Evolutionary conservation across 2,329 filamentous ascomycete genomes (phyloP).

Genomic region (Boeremia exigua): DNA sequence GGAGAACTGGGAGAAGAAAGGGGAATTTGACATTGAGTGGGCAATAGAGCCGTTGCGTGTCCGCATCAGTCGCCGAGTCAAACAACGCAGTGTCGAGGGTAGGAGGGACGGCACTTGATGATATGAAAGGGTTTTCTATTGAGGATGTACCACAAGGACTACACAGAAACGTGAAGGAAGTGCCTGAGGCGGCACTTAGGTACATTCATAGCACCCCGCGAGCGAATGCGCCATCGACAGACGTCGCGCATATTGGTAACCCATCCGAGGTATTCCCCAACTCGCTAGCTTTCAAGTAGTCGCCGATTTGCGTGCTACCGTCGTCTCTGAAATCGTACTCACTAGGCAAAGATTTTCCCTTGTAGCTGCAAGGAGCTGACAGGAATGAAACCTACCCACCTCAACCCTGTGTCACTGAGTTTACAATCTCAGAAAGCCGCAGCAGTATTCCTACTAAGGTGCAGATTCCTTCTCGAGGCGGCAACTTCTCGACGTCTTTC

Average conservation of each 20-base stretch:
- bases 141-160: background rate
- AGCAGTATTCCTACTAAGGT: constrained; percentile 33
- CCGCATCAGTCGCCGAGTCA: background rate
- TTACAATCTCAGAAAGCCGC: constrained; percentile 36
- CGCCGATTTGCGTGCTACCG: background rate
- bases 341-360: background rate
- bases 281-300: too few species aligned
- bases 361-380: background rate
- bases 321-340: background rate
- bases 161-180: too few species aligned
- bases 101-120: background rate
- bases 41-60: background rate
- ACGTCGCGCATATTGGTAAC: background rate
- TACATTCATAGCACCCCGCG: background rate
- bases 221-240: background rate
- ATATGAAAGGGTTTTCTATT: background rate
- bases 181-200: background rate
- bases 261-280: too few species aligned
- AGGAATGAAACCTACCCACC: background rate
- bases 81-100: background rate
- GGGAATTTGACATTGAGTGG: background rate
- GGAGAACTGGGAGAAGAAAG: constrained; percentile 4
- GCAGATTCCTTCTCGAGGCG: constrained; percentile 28
- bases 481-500: background rate
- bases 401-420: constrained; percentile 5